Percentiles rank a stretch among this genome's conserved stretches.
Evolutionary conservation across 2,329 filamentous ascomycete species (phyloP).

Genomic region (Aspergillus sp.): DNA sequence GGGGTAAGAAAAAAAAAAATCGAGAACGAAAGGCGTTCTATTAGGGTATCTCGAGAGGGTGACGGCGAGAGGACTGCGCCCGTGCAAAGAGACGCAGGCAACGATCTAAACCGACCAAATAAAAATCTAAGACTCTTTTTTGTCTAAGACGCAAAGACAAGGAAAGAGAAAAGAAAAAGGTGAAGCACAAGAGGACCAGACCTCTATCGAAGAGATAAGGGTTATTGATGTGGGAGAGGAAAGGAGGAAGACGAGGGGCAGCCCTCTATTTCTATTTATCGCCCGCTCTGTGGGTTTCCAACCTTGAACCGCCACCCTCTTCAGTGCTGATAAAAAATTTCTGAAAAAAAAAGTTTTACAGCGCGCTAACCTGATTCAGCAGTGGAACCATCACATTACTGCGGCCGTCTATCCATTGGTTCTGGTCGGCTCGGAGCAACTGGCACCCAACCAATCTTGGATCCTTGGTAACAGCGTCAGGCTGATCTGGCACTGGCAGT

Average conservation of each 20-base stretch:
- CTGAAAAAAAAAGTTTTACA: background rate
- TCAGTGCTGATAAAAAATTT: background rate
- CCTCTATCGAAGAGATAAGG: conserved; percentile 38
- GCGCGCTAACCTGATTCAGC: background rate
- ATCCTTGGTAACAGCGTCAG: background rate
- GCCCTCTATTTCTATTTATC: conserved; percentile 40
- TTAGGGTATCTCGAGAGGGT: conserved; percentile 43
- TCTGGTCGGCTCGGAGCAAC: conserved; percentile 31
- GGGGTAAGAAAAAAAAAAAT: conserved; percentile 24
- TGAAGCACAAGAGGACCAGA: conserved; percentile 39
- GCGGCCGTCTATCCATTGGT: conserved; percentile 12
- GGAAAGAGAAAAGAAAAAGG: conserved; percentile 31
- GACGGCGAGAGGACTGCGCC: conserved; percentile 38
- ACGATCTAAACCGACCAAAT: conserved; percentile 38
- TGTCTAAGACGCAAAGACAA: conserved; percentile 39
- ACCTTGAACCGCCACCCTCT: background rate
- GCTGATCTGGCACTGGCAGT: background rate
- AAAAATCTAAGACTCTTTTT: conserved; percentile 34
- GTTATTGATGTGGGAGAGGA: conserved; percentile 31
- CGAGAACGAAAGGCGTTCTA: conserved; percentile 40
- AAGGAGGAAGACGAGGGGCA: conserved; percentile 27
- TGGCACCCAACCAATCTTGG: background rate
- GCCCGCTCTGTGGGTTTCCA: conserved; percentile 34
- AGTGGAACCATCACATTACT: background rate
- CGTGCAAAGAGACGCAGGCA: conserved; percentile 34